Conservation (phyloP, 2,329 filamentous ascomycete genomes). For the Aspergillus phoenicis region DNA sequence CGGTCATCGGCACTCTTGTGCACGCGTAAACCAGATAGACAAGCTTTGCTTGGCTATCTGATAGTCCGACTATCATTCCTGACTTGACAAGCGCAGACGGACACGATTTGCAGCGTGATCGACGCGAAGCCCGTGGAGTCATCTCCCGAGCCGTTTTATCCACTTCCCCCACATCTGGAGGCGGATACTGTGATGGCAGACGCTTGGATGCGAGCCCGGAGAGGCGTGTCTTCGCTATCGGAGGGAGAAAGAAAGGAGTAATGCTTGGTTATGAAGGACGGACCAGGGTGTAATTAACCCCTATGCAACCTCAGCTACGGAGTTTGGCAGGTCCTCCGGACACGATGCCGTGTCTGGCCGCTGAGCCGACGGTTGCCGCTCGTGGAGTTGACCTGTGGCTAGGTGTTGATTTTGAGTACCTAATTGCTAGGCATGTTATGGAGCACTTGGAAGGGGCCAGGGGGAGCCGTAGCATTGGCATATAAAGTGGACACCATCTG, state of each 20-base stretch:
- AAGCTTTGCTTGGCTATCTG: not conserved
- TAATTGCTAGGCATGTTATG: conserved; percentile 1
- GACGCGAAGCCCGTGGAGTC: not conserved
- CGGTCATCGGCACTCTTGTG: not conserved
- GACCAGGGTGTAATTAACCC: not conserved
- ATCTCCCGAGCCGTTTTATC: not conserved
- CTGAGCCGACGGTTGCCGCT: conserved; percentile 8
- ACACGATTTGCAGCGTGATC: not conserved
- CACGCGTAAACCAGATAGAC: not conserved
- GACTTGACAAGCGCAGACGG: not conserved
- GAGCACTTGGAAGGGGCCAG: not conserved
- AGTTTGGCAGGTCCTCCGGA: not conserved
- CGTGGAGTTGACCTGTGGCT: not conserved
- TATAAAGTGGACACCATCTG: not conserved
- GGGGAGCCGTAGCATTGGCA: not conserved
- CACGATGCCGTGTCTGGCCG: conserved; percentile 7
- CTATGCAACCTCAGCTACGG: not conserved
- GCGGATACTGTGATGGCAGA: not conserved
- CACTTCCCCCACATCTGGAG: not conserved
- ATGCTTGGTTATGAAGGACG: not conserved
- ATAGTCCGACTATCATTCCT: not conserved
- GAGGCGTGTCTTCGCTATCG: not conserved
- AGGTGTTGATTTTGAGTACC: not conserved
- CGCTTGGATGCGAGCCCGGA: not conserved
- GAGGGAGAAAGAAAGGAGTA: not conserved